Base-by-base conservation (phyloP, 306 rosid species). In the Prunus davidiana region DNA sequence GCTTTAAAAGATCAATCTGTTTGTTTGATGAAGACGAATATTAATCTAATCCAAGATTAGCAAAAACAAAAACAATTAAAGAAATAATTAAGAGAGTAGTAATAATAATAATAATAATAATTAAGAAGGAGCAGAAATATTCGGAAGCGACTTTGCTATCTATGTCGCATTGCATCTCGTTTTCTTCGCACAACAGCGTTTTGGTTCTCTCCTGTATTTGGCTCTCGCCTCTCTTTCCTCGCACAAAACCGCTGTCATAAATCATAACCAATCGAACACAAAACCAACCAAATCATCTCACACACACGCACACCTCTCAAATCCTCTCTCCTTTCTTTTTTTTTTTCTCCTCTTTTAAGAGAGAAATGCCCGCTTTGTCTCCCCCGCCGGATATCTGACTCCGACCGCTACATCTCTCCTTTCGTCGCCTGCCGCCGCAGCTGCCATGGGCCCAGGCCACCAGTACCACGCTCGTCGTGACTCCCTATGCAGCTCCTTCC, bases 381-480 rank as follows among this genome's bases (percentile, higher is more conserved):
- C 84, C 77, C 67, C 72, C 86, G 27, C 83, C 84, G 52, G 34
- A 81, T 56, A 80, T 74, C 81, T 76, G 73, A 81, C 64, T 30
- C 52, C 64, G 15, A 67, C 69, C 60, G 8, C 41, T 18, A 16
- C 52, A 57, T 4, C 2, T 51, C 12, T 64, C 71, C 74, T 47
- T 77, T 60, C 67, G 49, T 8, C 41, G 78, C 62, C 78, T 80
- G 79, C 78, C 81, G 19, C 45, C 69, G 11, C 9, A 34, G 49
- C 77, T 67, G 20, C 75, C 54, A 94, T 94, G 98, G 96, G 96
- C 79, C 97, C 65, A 38, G 43, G 43, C 46, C 67, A 63, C 24
- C 45, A 38, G 43, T 38, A 85, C 87, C 95, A 87, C 82, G 55
- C 83, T 75, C 99, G 87, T 32, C 91, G 93, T 8, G 97, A 89